A percentile compares a stretch with the other conserved stretches of the same genome.
Conservation (phyloP, 495 filamentous ascomycete species). For the Ramalina intermedia region DNA sequence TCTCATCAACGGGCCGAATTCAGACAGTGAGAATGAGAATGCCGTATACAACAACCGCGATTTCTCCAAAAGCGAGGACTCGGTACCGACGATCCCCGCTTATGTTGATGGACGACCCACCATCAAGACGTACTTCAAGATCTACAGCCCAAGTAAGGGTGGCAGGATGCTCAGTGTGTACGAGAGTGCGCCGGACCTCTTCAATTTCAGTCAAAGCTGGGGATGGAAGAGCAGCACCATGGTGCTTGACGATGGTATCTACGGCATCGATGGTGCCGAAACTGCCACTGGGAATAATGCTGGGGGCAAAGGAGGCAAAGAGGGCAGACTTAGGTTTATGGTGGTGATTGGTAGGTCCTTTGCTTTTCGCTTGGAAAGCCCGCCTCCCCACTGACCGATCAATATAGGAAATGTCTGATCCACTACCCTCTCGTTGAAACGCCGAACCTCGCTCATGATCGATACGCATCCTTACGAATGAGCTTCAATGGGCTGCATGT, state of each 20-base stretch:
- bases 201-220: conserved; percentile 52
- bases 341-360: conserved; percentile 23
- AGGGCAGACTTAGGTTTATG: conserved; percentile 40
- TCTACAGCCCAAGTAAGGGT: conserved; percentile 41
- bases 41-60: conserved; percentile 5
- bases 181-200: conserved; percentile 41
- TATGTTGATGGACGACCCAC: conserved; percentile 42
- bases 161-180: conserved; percentile 44
- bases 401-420: conserved; percentile 11
- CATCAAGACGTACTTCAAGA: conserved; percentile 51
- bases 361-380: neutral
- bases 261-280: conserved; percentile 19
- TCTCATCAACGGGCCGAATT: conserved; percentile 3
- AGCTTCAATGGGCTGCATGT: too few relatives aligned
- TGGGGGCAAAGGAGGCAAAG: conserved; percentile 19
- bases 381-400: neutral
- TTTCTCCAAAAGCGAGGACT: conserved; percentile 9
- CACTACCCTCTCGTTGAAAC: neutral
- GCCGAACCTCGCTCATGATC: too few relatives aligned
- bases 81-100: conserved; percentile 30
- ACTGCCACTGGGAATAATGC: conserved; percentile 3
- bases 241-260: conserved; percentile 37
- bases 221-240: conserved; percentile 47
- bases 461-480: too few relatives aligned
- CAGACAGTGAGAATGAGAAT: conserved; percentile 16